Evolutionary conservation across 1,139 yeast genomes (phyloP).

Genomic region (Candida labiduridarum): DNA sequence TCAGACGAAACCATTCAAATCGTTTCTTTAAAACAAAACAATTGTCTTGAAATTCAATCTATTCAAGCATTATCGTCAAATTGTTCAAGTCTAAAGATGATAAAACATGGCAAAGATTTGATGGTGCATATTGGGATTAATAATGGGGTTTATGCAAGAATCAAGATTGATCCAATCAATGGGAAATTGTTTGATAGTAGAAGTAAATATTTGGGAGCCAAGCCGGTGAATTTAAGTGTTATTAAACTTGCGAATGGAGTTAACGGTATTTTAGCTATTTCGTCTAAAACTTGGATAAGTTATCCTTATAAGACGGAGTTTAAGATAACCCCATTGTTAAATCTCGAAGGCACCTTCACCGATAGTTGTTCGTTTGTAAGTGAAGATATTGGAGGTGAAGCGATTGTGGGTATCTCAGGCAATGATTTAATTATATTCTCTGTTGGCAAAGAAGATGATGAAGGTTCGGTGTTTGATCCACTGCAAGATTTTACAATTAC

Average conservation of each 20-base stretch:
- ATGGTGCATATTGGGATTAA: constrained; percentile 75
- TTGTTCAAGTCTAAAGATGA: constrained; percentile 52
- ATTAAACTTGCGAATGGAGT: constrained; percentile 26
- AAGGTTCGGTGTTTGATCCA: constrained; percentile 31
- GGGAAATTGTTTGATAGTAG: constrained; percentile 72
- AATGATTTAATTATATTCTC: constrained; percentile 60
- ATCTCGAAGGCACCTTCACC: constrained; percentile 21
- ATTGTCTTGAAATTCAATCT: constrained; percentile 62
- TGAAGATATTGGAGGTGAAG: constrained; percentile 60
- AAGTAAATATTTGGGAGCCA: constrained; percentile 73
- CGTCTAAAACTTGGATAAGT: constrained; percentile 47
- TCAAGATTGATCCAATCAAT: constrained; percentile 55
- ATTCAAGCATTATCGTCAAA: constrained; percentile 70
- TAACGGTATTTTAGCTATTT: constrained; percentile 40
- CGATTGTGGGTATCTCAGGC: constrained; percentile 66
- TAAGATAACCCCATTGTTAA: constrained; percentile 46
- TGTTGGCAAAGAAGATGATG: constrained; percentile 41
- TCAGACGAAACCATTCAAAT: constrained; percentile 73
- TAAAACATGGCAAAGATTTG: constrained; percentile 15
- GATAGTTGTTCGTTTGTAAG: constrained; percentile 58
- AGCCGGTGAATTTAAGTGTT: constrained; percentile 55
- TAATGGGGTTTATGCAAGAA: constrained; percentile 77
- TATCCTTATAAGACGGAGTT: constrained; percentile 27
- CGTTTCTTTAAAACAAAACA: constrained; percentile 63
- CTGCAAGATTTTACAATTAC: constrained; percentile 50